Evolutionary conservation across 2,329 filamentous ascomycete genomes (phyloP), one percentile per base, ranked within the genome.

Genomic region (Peltaster fructicola): DNA sequence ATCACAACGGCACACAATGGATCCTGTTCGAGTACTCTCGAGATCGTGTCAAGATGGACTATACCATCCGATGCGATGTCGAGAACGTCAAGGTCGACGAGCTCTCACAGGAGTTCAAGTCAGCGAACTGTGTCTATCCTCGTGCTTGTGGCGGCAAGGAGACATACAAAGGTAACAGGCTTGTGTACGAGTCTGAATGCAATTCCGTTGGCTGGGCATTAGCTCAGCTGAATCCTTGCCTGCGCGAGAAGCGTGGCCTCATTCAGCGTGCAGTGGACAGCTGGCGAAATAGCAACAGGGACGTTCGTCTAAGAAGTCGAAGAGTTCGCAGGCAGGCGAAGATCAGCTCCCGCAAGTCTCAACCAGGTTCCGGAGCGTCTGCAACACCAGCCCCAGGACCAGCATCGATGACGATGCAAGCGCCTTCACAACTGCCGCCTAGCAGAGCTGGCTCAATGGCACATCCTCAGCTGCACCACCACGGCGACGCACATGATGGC

Each of bases 181-280:
- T 93, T 38, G 78, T 88, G 39, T 98, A 98, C 52, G 88, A 98
- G 59, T 93, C 81, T 9, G 88, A 98, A 56, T 98, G 88, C 64
- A 98, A 98, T 56, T 81, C 82, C 1, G 88, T 98, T n/a, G 88
- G 88, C n/a, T 98, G 88, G 88, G 85, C 85, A 8, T 57, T 98
- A 38, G 88, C 88, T 3, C 77, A 95, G 46, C 59, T 98, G 26
- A 98, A 98, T 51, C 74, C 82, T 6, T 77, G 79, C 30, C 64
- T 95, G 31, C 72, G 85, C 35, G 85, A 85, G 39, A 95, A 95
- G 63, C 70, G 88, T 40, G 88, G 88, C 6, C 63, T 98, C 31
- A 98, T 98, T 39, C 88, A 98, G 58, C 69, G 88, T 36, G 88
- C 88, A 2, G 88, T 98, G 21, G 88, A 98, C 54, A 93, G 84